phyloP scores from a whole-genome alignment of 352 stramenopile genomes.

The Pythium myriotylum region DNA sequence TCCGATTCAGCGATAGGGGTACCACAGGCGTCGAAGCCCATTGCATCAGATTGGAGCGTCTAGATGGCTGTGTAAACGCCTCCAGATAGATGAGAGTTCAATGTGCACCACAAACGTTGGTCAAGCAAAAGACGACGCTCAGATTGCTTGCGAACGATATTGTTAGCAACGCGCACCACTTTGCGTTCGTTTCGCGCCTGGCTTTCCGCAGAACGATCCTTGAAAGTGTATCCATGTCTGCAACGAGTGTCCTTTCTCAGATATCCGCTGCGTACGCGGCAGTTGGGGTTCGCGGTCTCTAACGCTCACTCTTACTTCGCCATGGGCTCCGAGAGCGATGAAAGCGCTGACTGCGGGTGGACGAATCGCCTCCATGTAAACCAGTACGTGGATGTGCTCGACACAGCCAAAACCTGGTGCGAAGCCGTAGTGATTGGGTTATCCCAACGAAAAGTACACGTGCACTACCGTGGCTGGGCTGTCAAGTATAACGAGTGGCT shows the following conservation, averaged over 20 bases:
- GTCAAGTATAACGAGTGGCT: constrained; percentile 97
- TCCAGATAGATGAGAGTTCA: too few relatives aligned
- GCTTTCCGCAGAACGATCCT: too few relatives aligned
- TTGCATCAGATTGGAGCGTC: too few relatives aligned
- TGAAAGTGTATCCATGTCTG: background rate
- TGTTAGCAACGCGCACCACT: background rate
- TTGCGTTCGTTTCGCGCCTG: background rate
- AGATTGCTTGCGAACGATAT: too few relatives aligned
- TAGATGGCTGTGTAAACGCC: too few relatives aligned
- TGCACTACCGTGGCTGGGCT: constrained; percentile 98
- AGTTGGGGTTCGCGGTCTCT: background rate
- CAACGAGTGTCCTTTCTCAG: background rate
- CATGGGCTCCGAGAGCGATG: background rate
- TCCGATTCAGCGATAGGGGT: background rate
- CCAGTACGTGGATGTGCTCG: constrained; percentile 63
- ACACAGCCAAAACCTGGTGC: constrained; percentile 70
- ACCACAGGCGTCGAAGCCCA: background rate
- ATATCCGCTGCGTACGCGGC: background rate
- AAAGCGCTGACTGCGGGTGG: constrained; percentile 33
- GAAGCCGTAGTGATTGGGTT: constrained; percentile 58
- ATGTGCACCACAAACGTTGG: too few relatives aligned
- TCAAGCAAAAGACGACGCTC: too few relatives aligned
- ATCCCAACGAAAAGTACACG: constrained; percentile 53
- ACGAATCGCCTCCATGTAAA: constrained; percentile 44
- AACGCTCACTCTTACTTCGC: background rate